Evolutionary conservation across 163 green algal genomes (phyloP).

Genomic region (Trebouxiophyceae sp.): DNA sequence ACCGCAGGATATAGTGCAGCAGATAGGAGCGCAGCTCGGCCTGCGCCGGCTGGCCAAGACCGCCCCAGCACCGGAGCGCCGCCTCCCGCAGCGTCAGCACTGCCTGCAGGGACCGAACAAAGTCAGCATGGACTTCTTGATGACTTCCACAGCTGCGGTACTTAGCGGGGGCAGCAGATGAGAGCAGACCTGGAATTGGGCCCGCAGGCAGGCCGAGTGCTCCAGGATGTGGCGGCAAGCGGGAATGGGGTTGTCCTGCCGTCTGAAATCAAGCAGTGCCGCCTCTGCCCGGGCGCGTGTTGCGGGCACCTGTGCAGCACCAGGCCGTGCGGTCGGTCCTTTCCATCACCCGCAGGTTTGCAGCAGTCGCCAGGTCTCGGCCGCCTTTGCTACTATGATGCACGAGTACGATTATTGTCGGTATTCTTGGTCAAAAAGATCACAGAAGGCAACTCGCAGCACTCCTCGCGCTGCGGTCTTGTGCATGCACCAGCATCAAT

Average conservation of each 20-base stretch:
- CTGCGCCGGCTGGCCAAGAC: neutral
- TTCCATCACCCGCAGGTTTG: too few relatives aligned
- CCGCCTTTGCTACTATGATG: too few relatives aligned
- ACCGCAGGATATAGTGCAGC: constrained; percentile 25
- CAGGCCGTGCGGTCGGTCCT: neutral
- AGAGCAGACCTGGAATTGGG: constrained; percentile 20
- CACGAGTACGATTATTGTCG: too few relatives aligned
- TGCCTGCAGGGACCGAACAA: constrained; percentile 21
- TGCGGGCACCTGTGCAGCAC: neutral
- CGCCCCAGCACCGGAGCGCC: constrained; percentile 31
- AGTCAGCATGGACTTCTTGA: too few relatives aligned
- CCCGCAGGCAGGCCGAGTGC: constrained; percentile 24
- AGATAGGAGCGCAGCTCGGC: constrained; percentile 26
- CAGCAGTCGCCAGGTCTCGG: too few relatives aligned
- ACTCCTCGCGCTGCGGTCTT: too few relatives aligned
- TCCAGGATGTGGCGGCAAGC: constrained; percentile 45
- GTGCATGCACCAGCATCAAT: too few relatives aligned
- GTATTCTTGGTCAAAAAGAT: too few relatives aligned
- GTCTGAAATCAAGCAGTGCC: constrained; percentile 36
- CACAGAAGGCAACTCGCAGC: too few relatives aligned
- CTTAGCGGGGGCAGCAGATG: neutral
- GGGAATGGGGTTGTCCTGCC: constrained; percentile 14
- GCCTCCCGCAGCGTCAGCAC: constrained; percentile 33
- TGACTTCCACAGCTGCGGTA: neutral
- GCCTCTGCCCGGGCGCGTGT: constrained; percentile 24